Evolutionary conservation across 306 rosid species (phyloP).

Genomic region (Aeschynomene evenia): DNA sequence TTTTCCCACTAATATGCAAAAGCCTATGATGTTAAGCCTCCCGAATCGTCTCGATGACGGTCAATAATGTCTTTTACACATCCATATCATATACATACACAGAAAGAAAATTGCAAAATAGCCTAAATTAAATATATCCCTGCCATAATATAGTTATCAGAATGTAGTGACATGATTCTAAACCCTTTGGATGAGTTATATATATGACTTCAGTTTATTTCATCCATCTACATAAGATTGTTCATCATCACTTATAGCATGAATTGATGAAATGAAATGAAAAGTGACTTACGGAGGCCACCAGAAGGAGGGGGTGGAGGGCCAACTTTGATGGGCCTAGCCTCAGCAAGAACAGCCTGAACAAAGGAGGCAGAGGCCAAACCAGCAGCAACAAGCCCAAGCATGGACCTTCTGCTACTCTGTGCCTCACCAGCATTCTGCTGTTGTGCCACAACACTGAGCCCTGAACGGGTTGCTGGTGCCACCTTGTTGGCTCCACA

Average conservation of each 20-base stretch:
- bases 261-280: not conserved
- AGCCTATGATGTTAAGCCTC: too few relatives aligned
- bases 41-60: too few relatives aligned
- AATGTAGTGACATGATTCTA: too few relatives aligned
- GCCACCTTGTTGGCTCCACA: slow-evolving; percentile 30
- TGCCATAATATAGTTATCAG: too few relatives aligned
- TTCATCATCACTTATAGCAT: too few relatives aligned
- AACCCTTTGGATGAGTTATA: too few relatives aligned
- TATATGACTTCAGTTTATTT: too few relatives aligned
- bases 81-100: not conserved
- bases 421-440: slow-evolving; percentile 43
- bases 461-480: slow-evolving; percentile 41
- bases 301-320: slow-evolving; percentile 90
- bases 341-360: slow-evolving; percentile 87
- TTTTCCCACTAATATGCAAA: too few relatives aligned
- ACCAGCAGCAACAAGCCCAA: slow-evolving; percentile 84
- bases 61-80: not conserved
- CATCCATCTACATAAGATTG: too few relatives aligned
- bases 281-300: slow-evolving; percentile 85
- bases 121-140: too few relatives aligned
- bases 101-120: too few relatives aligned
- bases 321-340: slow-evolving; percentile 83
- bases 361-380: slow-evolving; percentile 79
- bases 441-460: slow-evolving; percentile 64
- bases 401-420: slow-evolving; percentile 67